Evolutionary conservation across 2,329 filamentous ascomycete genomes (phyloP), one percentile per base, ranked within the genome.

Genomic region (Aspergillus sp.): DNA sequence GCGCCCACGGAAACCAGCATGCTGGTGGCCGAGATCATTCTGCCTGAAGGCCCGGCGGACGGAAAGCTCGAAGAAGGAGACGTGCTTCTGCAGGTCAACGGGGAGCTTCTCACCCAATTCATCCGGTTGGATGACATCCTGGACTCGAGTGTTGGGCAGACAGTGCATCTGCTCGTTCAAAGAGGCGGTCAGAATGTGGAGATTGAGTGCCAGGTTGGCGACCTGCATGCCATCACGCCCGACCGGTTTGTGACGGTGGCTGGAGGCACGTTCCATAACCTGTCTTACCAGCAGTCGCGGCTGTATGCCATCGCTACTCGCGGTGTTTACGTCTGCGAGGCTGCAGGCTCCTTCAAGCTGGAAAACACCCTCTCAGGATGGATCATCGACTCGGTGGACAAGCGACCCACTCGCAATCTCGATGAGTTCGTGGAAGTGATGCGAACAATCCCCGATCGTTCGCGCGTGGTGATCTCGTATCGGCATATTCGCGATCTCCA

Each of bases 281-380:
- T 99, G 17, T 99, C 96, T 0, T 99, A 99, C 75, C 95, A 99
- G 73, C 93, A 98, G 77, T 92, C 95, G n/a, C 88, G 95, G 8
- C 84, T 97, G 4, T 98, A 97, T 74, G 94, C 93, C 36, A 93
- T 99, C 60, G 88, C 93, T 8, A 90, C 92, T 69, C 89, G 92
- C 74, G 95, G 95, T 36, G 92, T 99, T 17, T 99, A 91, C 73
- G 90, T 98, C 61, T 98, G 93, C 72, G 95, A 99, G 77, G 91
- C 94, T 5, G 90, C 91, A 2, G 95, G 95, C 2, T 96, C 95
- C 0, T 99, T 98, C 83, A 89, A 93, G 54, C 91, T 99, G 65
- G 95, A 98, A 65, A 93, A 88, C 68, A 90, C 90, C 11, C 89
- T 96, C 61, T 93, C 90, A 62, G 95, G 95, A 10, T 98, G 94